Percentiles rank a stretch among this genome's conserved stretches.
Evolutionary conservation across 805 yeast genomes (phyloP).

Genomic region (Yarrowia hollandica): DNA sequence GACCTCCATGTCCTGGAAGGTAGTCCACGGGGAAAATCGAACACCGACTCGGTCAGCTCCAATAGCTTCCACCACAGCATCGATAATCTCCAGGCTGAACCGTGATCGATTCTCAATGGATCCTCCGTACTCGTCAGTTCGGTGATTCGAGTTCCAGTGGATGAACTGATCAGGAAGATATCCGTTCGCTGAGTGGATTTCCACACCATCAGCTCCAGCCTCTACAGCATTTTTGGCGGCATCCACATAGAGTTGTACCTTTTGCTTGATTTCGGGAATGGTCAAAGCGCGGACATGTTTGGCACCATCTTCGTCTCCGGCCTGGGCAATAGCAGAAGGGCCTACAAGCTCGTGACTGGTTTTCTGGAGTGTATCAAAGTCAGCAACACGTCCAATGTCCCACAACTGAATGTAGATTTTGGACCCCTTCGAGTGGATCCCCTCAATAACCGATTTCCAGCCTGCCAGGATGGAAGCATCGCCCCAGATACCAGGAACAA

Average conservation of each 20-base stretch:
- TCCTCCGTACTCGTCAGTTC: slow-evolving; percentile 67
- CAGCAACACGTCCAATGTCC: slow-evolving; percentile 46
- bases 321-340: slow-evolving; percentile 26
- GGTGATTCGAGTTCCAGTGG: slow-evolving; percentile 47
- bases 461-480: slow-evolving; percentile 77
- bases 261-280: slow-evolving; percentile 46
- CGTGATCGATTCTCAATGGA: slow-evolving; percentile 56
- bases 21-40: slow-evolving; percentile 41
- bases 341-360: not conserved
- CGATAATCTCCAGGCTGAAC: slow-evolving; percentile 53
- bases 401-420: slow-evolving; percentile 47
- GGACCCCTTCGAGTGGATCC: slow-evolving; percentile 47
- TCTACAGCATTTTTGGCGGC: slow-evolving; percentile 56
- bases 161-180: slow-evolving; percentile 53
- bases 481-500: slow-evolving; percentile 52
- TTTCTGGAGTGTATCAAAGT: slow-evolving; percentile 1
- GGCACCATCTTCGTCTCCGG: slow-evolving; percentile 25
- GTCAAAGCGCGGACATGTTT: slow-evolving; percentile 43
- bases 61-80: slow-evolving; percentile 45
- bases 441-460: slow-evolving; percentile 57
- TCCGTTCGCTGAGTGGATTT: slow-evolving; percentile 66
- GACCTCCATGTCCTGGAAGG: slow-evolving; percentile 31
- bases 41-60: slow-evolving; percentile 54
- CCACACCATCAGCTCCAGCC: slow-evolving; percentile 64
- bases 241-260: slow-evolving; percentile 48